These are phyloP conservation scores for Grosmannia huntii DNA, from an alignment of 2,329 filamentous ascomycete species.

Conservation along the genomic window DNA sequence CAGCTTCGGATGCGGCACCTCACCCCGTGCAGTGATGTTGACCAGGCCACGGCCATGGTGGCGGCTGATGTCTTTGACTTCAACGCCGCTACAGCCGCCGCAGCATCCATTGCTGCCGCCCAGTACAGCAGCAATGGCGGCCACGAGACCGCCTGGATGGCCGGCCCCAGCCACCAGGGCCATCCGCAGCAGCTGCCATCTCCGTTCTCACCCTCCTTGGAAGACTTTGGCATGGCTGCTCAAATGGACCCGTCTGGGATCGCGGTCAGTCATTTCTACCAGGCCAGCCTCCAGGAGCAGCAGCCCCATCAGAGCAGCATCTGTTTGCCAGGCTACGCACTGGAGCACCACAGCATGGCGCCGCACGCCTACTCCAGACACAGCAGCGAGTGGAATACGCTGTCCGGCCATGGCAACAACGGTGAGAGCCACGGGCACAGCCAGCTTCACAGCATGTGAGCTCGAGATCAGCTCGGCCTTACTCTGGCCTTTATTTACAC, in stretches of 20 bases:
- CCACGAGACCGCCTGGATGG: neutral
- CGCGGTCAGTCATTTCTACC: neutral
- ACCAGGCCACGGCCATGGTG: constrained; percentile 13
- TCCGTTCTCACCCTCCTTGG: constrained; percentile 4
- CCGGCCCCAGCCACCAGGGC: neutral
- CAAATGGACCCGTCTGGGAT: neutral
- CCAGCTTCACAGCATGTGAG: neutral
- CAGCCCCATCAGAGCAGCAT: neutral
- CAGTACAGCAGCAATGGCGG: neutral
- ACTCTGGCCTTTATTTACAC: neutral
- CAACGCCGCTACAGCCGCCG: constrained; percentile 4
- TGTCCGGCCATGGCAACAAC: neutral
- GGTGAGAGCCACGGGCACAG: neutral
- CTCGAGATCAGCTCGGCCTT: neutral
- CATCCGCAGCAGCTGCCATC: neutral
- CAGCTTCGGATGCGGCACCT: constrained; percentile 24
- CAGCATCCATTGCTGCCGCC: neutral
- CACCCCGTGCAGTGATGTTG: constrained; percentile 41
- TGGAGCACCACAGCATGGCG: neutral
- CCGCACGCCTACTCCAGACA: constrained; percentile 1
- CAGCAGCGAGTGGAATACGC: constrained; percentile 2
- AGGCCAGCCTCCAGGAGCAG: neutral
- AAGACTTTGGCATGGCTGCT: neutral
- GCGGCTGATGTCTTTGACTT: constrained; percentile 17
- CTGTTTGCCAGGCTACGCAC: neutral